Conservation (phyloP, 1,284 basidiomycete species). For the Trichosporon ovoides region DNA sequence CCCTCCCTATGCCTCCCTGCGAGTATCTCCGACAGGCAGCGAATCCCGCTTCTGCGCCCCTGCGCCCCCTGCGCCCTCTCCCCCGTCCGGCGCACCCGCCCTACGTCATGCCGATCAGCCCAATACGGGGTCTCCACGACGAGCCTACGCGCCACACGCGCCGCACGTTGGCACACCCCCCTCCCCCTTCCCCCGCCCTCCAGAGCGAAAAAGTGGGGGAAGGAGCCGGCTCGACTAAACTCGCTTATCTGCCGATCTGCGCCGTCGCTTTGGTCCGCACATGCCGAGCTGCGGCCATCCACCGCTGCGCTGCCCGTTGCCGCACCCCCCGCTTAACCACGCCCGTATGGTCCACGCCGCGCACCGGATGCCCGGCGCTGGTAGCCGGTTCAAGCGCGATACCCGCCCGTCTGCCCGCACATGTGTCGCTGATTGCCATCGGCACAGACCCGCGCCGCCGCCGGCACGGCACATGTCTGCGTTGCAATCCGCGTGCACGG, state of each 20-base stretch:
- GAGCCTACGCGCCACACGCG: too few relatives aligned
- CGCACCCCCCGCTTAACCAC: too few relatives aligned
- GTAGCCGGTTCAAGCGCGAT: too few relatives aligned
- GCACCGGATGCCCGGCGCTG: not conserved
- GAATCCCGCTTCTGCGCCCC: not conserved
- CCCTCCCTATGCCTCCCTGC: not conserved
- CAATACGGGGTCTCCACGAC: not conserved
- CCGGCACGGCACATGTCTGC: not conserved
- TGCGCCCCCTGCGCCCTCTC: not conserved
- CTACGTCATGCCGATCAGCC: slow-evolving; percentile 4
- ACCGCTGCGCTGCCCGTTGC: too few relatives aligned
- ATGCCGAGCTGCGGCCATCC: not conserved
- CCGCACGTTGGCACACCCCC: too few relatives aligned
- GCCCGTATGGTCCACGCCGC: too few relatives aligned
- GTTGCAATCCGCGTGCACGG: too few relatives aligned
- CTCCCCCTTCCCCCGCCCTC: not conserved
- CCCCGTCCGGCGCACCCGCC: not conserved
- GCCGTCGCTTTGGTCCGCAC: not conserved
- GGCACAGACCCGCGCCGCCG: too few relatives aligned
- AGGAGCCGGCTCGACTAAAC: not conserved
- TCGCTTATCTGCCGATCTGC: not conserved
- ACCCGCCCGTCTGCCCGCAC: too few relatives aligned
- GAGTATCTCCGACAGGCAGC: not conserved
- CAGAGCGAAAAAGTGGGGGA: not conserved
- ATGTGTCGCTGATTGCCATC: too few relatives aligned